These are phyloP conservation scores for Vicia villosa DNA, from an alignment of 306 rosid genomes.

Conservation along the genomic window DNA sequence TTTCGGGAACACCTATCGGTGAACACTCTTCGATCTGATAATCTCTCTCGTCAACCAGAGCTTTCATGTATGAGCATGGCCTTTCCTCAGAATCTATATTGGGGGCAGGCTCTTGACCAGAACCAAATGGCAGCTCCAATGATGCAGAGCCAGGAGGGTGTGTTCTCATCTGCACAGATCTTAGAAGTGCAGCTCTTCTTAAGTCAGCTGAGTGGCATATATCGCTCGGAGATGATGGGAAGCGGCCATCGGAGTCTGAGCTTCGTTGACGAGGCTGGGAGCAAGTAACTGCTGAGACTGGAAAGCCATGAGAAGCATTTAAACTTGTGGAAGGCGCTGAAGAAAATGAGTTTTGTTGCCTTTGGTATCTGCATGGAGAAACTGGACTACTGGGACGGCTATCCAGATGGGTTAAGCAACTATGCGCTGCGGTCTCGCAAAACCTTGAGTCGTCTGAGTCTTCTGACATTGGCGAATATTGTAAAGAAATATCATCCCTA, in stretches of 20 bases:
- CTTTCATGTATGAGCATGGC: conserved; percentile 64
- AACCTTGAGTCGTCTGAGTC: conserved; percentile 82
- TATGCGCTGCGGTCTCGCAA: conserved; percentile 59
- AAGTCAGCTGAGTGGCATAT: conserved; percentile 97
- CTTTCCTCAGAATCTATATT: conserved; percentile 69
- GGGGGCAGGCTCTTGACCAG: conserved; percentile 66
- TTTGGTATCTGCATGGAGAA: conserved; percentile 83
- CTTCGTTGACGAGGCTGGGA: conserved; percentile 87
- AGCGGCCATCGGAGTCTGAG: conserved; percentile 93
- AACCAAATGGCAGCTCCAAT: conserved; percentile 62
- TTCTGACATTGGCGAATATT: conserved; percentile 98
- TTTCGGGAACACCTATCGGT: conserved; percentile 46
- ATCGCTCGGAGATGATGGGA: conserved; percentile 98
- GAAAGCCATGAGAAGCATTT: conserved; percentile 54
- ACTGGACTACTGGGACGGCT: conserved; percentile 80
- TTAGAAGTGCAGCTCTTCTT: conserved; percentile 93
- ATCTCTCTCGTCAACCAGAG: conserved; percentile 74
- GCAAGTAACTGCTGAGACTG: conserved; percentile 44
- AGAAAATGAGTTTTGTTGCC: conserved; percentile 43
- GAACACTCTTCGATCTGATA: conserved; percentile 73
- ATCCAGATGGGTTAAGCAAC: conserved; percentile 66
- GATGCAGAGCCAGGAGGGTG: conserved; percentile 67
- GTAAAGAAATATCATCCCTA: conserved; percentile 85
- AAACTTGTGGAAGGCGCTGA: conserved; percentile 62
- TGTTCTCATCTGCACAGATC: conserved; percentile 95